Base-by-base conservation (phyloP, 2,329 filamentous ascomycete genomes). In the Aspergillus novofumigatus region DNA sequence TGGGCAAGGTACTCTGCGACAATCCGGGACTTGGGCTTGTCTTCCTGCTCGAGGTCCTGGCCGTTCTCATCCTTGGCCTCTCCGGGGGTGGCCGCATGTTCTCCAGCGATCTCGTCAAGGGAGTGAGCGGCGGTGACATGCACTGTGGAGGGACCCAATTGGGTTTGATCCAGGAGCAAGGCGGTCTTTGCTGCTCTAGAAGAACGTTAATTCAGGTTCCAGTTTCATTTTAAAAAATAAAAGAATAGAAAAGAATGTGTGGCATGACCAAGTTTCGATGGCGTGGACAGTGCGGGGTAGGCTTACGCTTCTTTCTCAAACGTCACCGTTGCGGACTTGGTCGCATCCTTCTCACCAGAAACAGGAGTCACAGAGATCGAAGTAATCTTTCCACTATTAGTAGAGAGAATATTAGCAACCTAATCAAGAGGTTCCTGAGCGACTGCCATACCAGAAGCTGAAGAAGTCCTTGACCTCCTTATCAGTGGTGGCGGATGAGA, bases 401-500 rank as follows among this genome's bases (percentile, higher is more conserved):
- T 21, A 26, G 11, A 47, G 3, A 3, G 2, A 52, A 23, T 50
- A 52, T 48, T n/a, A 52, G 25, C 58, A 52, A 45, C 51, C 45
- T 42, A 17, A 29, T 25, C 25, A 42, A 29, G 6, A 7, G 32
- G 26, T n/a, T n/a, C n/a, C n/a, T n/a, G n/a, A n/a, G n/a, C n/a
- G n/a, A n/a, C n/a, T n/a, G n/a, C n/a, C n/a, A 73, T 83, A 93
- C 91, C 85, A 87, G 77, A 97, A 97, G 81, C 89, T 94, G 83
- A 99, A 99, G 83, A 99, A 99, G 73, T 96, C 92, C 71, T 86
- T 86, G 68, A 99, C 87, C 78, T 97, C 92, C 78, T 92, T 88
- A 77, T 99, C 92, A 65, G 84, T 86, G 56, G 93, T 97, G 73
- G 87, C 78, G 61, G 81, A 74, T 66, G 90, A 86, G 78, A 99